Evolutionary conservation across 106 monocot genomes (phyloP).

Genomic region (Platanthera guangdongensis): DNA sequence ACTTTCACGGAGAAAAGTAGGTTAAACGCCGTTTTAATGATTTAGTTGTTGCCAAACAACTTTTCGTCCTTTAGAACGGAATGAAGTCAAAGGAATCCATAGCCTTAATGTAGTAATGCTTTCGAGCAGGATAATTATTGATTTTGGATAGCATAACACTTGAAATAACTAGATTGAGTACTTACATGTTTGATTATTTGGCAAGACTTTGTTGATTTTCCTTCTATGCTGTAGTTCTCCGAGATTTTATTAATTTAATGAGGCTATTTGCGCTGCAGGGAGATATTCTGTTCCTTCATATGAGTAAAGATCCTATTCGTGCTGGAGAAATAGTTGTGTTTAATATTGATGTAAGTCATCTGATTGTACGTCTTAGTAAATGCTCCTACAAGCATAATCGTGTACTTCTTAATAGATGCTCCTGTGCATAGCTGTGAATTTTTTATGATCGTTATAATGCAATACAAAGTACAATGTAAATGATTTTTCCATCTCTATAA

Average conservation of each 20-base stretch:
- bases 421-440: background rate
- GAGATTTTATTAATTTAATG: background rate
- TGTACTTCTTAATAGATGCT: background rate
- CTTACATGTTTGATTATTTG: background rate
- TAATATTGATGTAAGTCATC: conserved; percentile 52
- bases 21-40: no score
- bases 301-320: conserved; percentile 59
- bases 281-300: conserved; percentile 62
- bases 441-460: no score
- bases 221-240: background rate
- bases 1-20: no score
- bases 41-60: no score
- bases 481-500: background rate
- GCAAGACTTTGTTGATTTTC: background rate
- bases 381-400: background rate
- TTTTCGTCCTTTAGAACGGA: no score
- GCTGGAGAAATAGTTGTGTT: conserved; percentile 73
- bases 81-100: no score
- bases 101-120: background rate
- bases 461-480: background rate
- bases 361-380: background rate
- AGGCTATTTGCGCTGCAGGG: conserved; percentile 24
- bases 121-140: background rate
- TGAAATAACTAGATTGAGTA: background rate
- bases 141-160: background rate